Evolutionary conservation across 805 yeast species (phyloP).

Genomic region (Zygosaccharomyces rouxii): DNA sequence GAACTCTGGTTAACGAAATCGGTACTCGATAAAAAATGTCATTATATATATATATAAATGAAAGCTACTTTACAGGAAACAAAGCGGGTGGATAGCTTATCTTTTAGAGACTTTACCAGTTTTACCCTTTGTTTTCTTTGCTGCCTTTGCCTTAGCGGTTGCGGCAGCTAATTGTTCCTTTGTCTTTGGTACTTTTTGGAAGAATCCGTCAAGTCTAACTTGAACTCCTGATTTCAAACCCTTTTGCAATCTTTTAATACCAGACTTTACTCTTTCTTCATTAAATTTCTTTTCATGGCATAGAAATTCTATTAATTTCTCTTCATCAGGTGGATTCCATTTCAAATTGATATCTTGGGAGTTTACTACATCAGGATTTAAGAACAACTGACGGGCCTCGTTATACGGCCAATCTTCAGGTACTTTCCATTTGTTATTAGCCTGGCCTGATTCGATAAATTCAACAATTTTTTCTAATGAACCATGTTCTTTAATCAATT

Average conservation of each 20-base stretch:
- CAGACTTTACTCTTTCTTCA: conserved; percentile 86
- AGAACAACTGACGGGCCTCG: conserved; percentile 80
- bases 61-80: not conserved
- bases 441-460: conserved; percentile 43
- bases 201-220: conserved; percentile 89
- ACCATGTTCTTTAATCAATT: conserved; percentile 80
- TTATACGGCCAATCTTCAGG: conserved; percentile 95
- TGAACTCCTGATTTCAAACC: conserved; percentile 82
- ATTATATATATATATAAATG: not conserved
- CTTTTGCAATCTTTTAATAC: conserved; percentile 79
- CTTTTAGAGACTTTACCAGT: conserved; percentile 27
- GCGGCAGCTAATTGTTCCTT: conserved; percentile 40
- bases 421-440: conserved; percentile 64
- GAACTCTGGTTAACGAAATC: too few species aligned
- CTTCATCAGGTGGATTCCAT: conserved; percentile 87
- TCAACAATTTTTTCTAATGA: conserved; percentile 74
- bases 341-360: conserved; percentile 63
- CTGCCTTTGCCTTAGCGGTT: conserved; percentile 31
- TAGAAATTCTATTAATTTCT: conserved; percentile 76
- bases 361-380: conserved; percentile 71
- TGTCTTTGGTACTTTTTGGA: conserved; percentile 59
- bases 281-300: conserved; percentile 85
- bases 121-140: conserved; percentile 20
- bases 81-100: conserved; percentile 9
- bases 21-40: not conserved